Evolutionary conservation across 768 basidiomycete genomes (phyloP), one percentile per base, ranked within the genome.

Genomic region (Roridomyces roridus): DNA sequence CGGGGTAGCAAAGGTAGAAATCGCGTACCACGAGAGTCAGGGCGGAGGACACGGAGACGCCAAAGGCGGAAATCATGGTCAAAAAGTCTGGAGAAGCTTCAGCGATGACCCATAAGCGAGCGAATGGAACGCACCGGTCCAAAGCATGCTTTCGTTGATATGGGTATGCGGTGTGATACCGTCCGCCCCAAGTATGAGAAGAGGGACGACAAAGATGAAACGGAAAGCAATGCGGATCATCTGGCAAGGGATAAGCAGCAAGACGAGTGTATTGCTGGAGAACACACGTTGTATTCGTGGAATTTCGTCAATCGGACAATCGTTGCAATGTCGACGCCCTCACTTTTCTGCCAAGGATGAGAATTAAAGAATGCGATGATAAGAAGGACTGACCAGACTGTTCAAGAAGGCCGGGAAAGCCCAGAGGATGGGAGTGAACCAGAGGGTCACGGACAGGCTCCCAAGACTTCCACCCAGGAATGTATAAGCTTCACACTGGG

Each of bases 251-350:
- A 24, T 57, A 24, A 44, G 52, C 25, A 35, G 23, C 12, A 15
- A 9, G 18, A 15, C 24, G 26, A 1, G 21, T 20, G 5, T 25
- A 17, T 6, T 28, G 54, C 3, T 20, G 10, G 41, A 25, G 6
- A 10, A 72, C 90, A 31, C 60, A 93, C 92, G 62, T 94, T 94
- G 36, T 93, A 72, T 65, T 94, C 90, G 36, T 90, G 88, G 66
- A 91, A 94, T 60, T 87, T 92, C 31, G 87, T 87, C 46, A 94
- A 72, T 20, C 91, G 85, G 20, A 90, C 80, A 43, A 93, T 78
- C 3, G 87, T 91, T 26, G 64, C 75, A 17, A 64, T 78, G 48
- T 93, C 91, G 9, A 91, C 86, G 8, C 83, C 83, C 66, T 88
- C 81, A 15, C 62, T 63, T 65, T 80, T 81, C 88, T 91, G 63